Percentiles rank a stretch among this genome's conserved stretches.
Conservation (phyloP, 164 flowering plant genomes). For the Piper longum region DNA sequence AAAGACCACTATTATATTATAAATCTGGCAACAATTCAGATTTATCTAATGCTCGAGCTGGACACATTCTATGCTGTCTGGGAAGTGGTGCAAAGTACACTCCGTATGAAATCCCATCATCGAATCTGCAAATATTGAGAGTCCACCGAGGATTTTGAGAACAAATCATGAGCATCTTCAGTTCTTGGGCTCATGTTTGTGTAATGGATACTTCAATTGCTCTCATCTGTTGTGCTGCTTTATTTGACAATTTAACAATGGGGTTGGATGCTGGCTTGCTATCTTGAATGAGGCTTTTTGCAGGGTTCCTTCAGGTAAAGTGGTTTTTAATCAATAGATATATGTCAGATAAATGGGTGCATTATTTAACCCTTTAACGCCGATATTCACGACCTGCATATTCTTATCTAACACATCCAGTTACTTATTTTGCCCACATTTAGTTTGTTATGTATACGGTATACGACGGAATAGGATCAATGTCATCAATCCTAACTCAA, state of each 20-base stretch:
- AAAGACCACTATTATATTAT: conserved; percentile 43
- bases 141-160: conserved; percentile 91
- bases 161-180: conserved; percentile 27
- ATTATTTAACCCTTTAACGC: background rate
- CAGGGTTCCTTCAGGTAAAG: conserved; percentile 78
- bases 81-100: conserved; percentile 57
- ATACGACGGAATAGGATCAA: too few species aligned
- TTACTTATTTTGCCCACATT: too few species aligned
- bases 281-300: conserved; percentile 53
- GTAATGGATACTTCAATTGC: conserved; percentile 61
- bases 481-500: too few species aligned
- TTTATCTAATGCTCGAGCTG: conserved; percentile 38
- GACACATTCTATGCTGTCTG: conserved; percentile 66
- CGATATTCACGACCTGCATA: background rate
- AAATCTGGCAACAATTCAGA: conserved; percentile 16
- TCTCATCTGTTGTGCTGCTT: conserved; percentile 67
- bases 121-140: conserved; percentile 58
- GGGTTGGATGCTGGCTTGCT: conserved; percentile 52
- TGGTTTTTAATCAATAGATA: background rate
- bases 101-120: conserved; percentile 49
- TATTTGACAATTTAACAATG: conserved; percentile 68
- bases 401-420: too few species aligned
- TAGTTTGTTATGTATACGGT: too few species aligned
- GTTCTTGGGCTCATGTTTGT: conserved; percentile 58
- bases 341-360: background rate